Base-by-base conservation (phyloP, 2,329 filamentous ascomycete species). In the Aschersonia sp. region DNA sequence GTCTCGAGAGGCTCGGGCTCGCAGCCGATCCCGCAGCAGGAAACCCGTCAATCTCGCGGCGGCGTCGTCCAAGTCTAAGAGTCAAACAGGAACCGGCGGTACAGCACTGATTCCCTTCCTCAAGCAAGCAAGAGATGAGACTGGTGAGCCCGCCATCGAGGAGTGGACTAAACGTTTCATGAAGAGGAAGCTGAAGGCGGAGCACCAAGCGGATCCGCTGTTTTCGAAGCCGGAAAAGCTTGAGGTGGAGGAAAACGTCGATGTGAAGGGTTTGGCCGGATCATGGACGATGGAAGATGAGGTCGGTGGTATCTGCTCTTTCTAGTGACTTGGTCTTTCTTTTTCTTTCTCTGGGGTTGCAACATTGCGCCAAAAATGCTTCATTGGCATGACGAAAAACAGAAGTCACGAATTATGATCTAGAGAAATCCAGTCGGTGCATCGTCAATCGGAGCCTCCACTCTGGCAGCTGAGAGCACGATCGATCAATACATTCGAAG, bases 91-190 rank as follows among this genome's bases (percentile, higher is more conserved):
- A 2, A 98, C 92, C 0, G 92, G 92, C 11, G 92, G 92, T 12
- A 97, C 92, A 0, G 86, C 89, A 0, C 70, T 98, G 49, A 96
- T 98, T 48, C 87, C 90, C 0, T 98, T 98, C 66, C 70, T 98
- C 51, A 96, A 97, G 66, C 92, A 98, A 66, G 92, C 92, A 5
- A 76, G 92, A 31, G 89, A 98, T 58, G 92, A 98, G 71, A 98
- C 92, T 1, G 86, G 87, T 12, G 90, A 97, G 63, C 87, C 88
- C 1, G 87, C 89, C 1, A 82, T 97, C 39, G 74, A 78, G 55
- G 68, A 71, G 46, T 83, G 79, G 79, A 73, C 76, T 1, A 70
- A 63, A 53, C 64, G 68, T 14, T 78, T 79, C 56, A 77, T 79
- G 73, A 74, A 68, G 55, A 66, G 73, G 39, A 68, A 72, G 58